phyloP scores from a whole-genome alignment of 208 protist species.

The Acanthamoeba culbertsoni region DNA sequence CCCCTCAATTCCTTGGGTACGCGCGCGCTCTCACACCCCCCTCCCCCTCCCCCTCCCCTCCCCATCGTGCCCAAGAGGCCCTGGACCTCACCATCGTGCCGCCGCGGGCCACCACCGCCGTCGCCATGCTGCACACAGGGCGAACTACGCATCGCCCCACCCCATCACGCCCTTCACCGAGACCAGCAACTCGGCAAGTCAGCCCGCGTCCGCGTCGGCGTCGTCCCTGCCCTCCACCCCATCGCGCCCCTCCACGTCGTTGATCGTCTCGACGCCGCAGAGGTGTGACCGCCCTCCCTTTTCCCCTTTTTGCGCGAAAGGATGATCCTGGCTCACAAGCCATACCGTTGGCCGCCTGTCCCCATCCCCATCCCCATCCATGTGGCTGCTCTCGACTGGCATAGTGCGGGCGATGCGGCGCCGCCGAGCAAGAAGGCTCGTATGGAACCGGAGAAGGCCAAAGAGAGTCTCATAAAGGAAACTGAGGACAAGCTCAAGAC shows the following conservation, averaged over 20 bases:
- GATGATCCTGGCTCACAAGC: no score
- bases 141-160: not conserved
- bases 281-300: not conserved
- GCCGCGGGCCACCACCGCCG: not conserved
- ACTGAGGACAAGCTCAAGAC: not conserved
- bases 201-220: not conserved
- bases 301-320: no score
- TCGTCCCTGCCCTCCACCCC: not conserved
- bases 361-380: no score
- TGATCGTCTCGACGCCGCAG: not conserved
- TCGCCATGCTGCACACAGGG: not conserved
- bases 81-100: not conserved
- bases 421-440: not conserved
- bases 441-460: not conserved
- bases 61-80: not conserved
- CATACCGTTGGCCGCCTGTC: no score
- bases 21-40: not conserved
- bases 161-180: not conserved
- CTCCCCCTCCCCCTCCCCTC: not conserved
- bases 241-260: not conserved
- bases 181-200: not conserved
- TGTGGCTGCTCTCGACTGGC: no score
- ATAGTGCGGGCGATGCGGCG: not conserved
- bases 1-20: conserved; percentile 24
- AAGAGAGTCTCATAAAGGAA: not conserved